These are phyloP conservation scores for sweet orange (Citrus sinensis) DNA, from an alignment of 345 rosid species.

Conservation along the genomic window DNA sequence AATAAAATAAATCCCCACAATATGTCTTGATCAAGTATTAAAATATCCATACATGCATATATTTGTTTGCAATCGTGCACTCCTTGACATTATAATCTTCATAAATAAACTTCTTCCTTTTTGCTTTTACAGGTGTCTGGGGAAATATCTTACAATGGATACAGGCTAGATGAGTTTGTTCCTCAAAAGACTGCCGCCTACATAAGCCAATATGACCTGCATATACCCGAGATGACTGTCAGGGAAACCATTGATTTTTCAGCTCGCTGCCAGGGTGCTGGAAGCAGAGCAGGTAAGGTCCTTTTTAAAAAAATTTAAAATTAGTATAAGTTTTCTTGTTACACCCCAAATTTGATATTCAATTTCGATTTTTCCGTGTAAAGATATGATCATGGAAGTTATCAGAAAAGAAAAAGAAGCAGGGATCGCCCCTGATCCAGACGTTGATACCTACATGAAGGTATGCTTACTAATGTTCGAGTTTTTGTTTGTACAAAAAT, in stretches of 20 bases:
- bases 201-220: constrained; percentile 63
- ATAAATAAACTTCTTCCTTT: background rate
- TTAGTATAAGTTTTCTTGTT: background rate
- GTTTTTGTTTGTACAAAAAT: background rate
- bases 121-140: constrained; percentile 44
- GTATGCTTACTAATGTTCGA: constrained; percentile 15
- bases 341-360: background rate
- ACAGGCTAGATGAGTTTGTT: constrained; percentile 47
- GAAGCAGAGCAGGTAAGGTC: constrained; percentile 39
- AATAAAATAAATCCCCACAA: too few species aligned
- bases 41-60: background rate
- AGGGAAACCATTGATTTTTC: constrained; percentile 69
- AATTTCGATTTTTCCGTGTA: background rate
- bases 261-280: constrained; percentile 55
- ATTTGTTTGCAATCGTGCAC: background rate
- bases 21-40: too few species aligned
- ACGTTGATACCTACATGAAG: constrained; percentile 68
- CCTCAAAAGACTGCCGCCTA: constrained; percentile 65
- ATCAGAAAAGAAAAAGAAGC: constrained; percentile 52
- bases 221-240: constrained; percentile 61
- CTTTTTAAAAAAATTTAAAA: background rate
- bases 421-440: constrained; percentile 55
- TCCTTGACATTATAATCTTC: background rate
- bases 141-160: constrained; percentile 55
- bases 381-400: constrained; percentile 58